Conservation (phyloP, 441 rosid genomes). For the Populus trichocarpa region DNA sequence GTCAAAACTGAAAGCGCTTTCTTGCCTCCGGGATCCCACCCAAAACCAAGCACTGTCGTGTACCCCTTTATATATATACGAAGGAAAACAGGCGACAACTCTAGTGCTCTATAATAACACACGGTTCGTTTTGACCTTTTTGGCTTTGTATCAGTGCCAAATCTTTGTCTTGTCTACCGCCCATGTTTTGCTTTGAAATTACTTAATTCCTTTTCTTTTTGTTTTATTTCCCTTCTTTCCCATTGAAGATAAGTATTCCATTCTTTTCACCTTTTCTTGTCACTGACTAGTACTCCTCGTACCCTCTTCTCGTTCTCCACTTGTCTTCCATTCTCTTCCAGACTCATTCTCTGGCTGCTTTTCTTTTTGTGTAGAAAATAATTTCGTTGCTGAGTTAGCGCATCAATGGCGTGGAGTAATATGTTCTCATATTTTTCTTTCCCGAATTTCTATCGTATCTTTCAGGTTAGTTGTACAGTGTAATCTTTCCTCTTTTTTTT, state of each 20-base stretch:
- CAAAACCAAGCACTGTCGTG: background rate
- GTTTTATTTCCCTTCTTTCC: background rate
- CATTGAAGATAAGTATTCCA: slow-evolving; percentile 4
- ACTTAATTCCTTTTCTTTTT: background rate
- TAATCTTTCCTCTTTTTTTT: background rate
- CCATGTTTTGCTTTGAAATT: slow-evolving; percentile 5
- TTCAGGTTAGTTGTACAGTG: slow-evolving; percentile 39
- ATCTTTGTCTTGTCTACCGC: background rate
- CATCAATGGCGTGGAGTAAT: slow-evolving; percentile 37
- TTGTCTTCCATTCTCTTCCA: background rate
- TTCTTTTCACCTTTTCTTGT: slow-evolving; percentile 8
- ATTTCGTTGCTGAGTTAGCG: background rate
- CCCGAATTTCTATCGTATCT: slow-evolving; percentile 28
- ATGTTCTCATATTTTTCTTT: slow-evolving; percentile 30
- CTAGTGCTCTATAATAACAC: background rate
- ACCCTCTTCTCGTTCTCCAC: background rate
- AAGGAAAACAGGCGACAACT: background rate
- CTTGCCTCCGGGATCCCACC: background rate
- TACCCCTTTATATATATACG: background rate
- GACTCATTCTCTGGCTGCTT: background rate
- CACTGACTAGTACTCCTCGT: background rate
- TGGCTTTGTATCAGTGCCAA: background rate
- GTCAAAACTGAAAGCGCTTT: background rate
- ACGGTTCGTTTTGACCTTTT: background rate
- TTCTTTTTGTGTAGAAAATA: background rate